These are phyloP conservation scores for Pleurotus platypus DNA, from an alignment of 768 basidiomycete species.

Conservation along the genomic window DNA sequence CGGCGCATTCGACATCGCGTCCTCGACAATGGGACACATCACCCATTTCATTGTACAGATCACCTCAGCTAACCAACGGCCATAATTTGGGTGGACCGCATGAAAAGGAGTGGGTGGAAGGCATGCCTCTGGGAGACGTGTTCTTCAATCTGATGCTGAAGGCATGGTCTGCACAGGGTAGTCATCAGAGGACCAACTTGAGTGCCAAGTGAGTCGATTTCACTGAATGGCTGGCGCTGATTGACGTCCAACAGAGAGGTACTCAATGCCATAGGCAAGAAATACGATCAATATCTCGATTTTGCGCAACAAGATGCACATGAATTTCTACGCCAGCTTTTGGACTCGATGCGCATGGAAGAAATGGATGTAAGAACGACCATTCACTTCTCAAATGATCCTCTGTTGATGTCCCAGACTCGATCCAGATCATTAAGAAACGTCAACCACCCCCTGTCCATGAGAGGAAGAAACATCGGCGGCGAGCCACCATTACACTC, in stretches of 20 bases:
- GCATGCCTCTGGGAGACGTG: conserved; percentile 69
- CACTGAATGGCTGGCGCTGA: neutral
- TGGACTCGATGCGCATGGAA: conserved; percentile 94
- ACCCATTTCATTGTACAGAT: conserved; percentile 40
- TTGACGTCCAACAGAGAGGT: conserved; percentile 42
- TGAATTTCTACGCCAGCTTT: conserved; percentile 84
- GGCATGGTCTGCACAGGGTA: conserved; percentile 63
- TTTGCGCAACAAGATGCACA: conserved; percentile 97
- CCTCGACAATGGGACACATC: conserved; percentile 35
- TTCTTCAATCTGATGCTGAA: conserved; percentile 57
- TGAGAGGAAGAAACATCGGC: conserved; percentile 32
- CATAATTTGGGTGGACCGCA: conserved; percentile 49
- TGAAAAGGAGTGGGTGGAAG: conserved; percentile 50
- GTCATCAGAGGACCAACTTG: conserved; percentile 44
- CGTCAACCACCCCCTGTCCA: conserved; percentile 45
- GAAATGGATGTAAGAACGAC: conserved; percentile 70
- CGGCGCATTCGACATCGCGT: conserved; percentile 41
- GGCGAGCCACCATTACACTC: conserved; percentile 23
- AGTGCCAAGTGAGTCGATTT: conserved; percentile 60
- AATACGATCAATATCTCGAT: conserved; percentile 93
- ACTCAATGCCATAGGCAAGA: conserved; percentile 65
- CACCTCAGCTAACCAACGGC: conserved; percentile 69
- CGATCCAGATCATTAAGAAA: conserved; percentile 72
- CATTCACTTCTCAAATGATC: neutral
- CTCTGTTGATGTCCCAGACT: neutral